These are phyloP conservation scores for Amauroascus verrucosus DNA, from an alignment of 2,329 filamentous ascomycete species.

Conservation along the genomic window DNA sequence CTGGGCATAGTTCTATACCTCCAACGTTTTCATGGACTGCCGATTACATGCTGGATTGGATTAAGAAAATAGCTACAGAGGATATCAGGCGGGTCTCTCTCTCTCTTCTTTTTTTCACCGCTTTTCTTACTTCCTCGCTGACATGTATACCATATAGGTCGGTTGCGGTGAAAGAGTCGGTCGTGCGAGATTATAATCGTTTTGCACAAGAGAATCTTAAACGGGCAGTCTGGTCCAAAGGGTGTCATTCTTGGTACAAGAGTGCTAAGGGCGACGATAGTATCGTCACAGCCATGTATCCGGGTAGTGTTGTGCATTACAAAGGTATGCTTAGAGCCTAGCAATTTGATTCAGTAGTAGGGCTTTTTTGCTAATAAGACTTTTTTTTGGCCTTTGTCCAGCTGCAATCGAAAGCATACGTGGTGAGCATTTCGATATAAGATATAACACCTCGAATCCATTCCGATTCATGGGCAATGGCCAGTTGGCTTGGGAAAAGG, in stretches of 20 bases:
- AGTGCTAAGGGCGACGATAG: conserved; percentile 13
- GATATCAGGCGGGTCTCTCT: conserved; percentile 5
- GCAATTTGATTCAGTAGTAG: neutral
- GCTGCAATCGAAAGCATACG: conserved; percentile 13
- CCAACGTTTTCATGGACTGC: conserved; percentile 7
- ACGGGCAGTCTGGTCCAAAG: conserved; percentile 9
- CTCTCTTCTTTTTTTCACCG: neutral
- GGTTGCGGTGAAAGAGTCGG: conserved; percentile 7
- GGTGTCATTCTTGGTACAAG: conserved; percentile 17
- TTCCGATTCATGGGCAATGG: conserved; percentile 20
- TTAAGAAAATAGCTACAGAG: conserved; percentile 9
- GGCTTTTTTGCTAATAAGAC: neutral
- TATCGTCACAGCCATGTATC: conserved; percentile 18
- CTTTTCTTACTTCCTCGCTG: neutral
- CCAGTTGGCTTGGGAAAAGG: conserved; percentile 10
- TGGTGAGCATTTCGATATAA: conserved; percentile 18
- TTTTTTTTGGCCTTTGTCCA: neutral
- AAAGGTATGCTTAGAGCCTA: conserved; percentile 1
- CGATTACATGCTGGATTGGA: conserved; percentile 13
- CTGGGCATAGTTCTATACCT: conserved; percentile 12
- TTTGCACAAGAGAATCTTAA: conserved; percentile 9
- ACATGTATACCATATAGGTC: conserved; percentile 2
- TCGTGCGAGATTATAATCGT: conserved; percentile 3
- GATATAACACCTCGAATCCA: conserved; percentile 17
- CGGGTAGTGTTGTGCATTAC: conserved; percentile 19